Base-by-base conservation (phyloP, 306 rosid genomes). In the Malus asiatica region DNA sequence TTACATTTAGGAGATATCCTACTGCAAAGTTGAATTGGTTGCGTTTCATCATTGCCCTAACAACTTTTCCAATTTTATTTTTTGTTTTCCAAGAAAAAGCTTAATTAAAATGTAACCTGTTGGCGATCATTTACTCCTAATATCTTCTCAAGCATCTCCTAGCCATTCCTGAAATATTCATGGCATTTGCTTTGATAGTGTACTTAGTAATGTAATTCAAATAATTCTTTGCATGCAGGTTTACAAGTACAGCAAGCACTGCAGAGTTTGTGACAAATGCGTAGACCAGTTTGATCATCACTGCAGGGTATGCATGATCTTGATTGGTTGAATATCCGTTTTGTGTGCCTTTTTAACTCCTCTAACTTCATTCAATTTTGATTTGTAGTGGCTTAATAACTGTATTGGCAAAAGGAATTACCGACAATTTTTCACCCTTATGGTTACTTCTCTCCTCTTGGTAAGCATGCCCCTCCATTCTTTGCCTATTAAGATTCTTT, bases 221-320 rank as follows among this genome's bases (percentile, higher is more conserved):
- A 22, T 48, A 77, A 60, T 62, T 73, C 14, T 63, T 78, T 40
- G 58, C 68, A 71, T 79, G 81, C 90, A 95, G 99, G 99, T 95
- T 76, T 95, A 88, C 91, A 92, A 95, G 84, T 92, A 90, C 81
- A 92, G 99, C 86, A 95, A 95, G 84, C 99, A 95, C 77, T 95
- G 99, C 79, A 77, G 99, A 82, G 97, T 95, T 79, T 95, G 99
- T 76, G 99, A 95, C 80, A 95, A 95, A 81, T 95, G 99, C 64
- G 97, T 95, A 45, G 97, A 95, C 77, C 78, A 80, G 51, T 95
- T 95, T 78, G 99, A 95, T 86, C 99, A 95, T 88, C 99, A 95
- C 77, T 95, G 99, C 97, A 82, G 97, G 86, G 99, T 95, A 95
- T 57, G 81, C 44, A 8, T 23, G 6, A 53, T 81, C 55, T 67